A percentile compares a stretch with the other conserved stretches of the same genome.
These are phyloP conservation scores for Penicillium sp. DNA, from an alignment of 2,329 filamentous ascomycete genomes.

Conservation along the genomic window DNA sequence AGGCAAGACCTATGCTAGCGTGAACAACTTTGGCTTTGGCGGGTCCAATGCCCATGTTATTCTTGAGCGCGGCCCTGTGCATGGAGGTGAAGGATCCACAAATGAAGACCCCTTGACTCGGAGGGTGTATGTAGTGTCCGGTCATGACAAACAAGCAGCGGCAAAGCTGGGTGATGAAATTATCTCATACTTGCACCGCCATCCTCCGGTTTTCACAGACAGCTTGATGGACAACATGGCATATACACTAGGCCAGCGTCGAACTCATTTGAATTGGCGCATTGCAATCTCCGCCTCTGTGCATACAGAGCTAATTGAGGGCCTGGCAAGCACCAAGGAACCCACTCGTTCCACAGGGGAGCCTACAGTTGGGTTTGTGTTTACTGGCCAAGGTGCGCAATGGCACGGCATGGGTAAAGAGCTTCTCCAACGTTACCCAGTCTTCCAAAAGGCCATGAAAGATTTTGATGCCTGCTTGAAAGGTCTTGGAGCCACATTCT, in stretches of 20 bases:
- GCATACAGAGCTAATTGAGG: slow-evolving; percentile 13
- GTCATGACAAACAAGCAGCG: slow-evolving; percentile 18
- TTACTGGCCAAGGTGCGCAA: slow-evolving; percentile 40
- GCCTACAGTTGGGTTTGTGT: slow-evolving; percentile 32
- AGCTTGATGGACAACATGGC: slow-evolving; percentile 20
- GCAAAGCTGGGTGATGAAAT: slow-evolving; percentile 13
- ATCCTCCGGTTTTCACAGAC: slow-evolving; percentile 17
- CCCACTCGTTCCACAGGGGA: slow-evolving; percentile 17
- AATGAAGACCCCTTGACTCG: slow-evolving; percentile 14
- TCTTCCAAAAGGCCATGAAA: slow-evolving; percentile 19
- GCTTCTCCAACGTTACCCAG: slow-evolving; percentile 23
- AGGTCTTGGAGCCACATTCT: slow-evolving; percentile 19
- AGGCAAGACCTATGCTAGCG: slow-evolving; percentile 22
- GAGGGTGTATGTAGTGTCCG: slow-evolving; percentile 19
- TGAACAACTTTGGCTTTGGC: slow-evolving; percentile 40
- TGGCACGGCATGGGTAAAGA: slow-evolving; percentile 36
- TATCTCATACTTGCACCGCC: slow-evolving; percentile 16
- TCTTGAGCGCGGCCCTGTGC: slow-evolving; percentile 22
- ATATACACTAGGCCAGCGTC: slow-evolving; percentile 23
- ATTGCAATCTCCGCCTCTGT: slow-evolving; percentile 15
- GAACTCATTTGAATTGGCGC: slow-evolving; percentile 23
- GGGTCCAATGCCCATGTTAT: slow-evolving; percentile 36
- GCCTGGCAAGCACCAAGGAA: slow-evolving; percentile 9
- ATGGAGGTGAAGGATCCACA: slow-evolving; percentile 15
- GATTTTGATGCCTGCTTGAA: slow-evolving; percentile 17